A percentile compares a stretch with the other conserved stretches of the same genome.
Evolutionary conservation across 257 asterid species (phyloP).

Genomic region (Solanum habrochaites): DNA sequence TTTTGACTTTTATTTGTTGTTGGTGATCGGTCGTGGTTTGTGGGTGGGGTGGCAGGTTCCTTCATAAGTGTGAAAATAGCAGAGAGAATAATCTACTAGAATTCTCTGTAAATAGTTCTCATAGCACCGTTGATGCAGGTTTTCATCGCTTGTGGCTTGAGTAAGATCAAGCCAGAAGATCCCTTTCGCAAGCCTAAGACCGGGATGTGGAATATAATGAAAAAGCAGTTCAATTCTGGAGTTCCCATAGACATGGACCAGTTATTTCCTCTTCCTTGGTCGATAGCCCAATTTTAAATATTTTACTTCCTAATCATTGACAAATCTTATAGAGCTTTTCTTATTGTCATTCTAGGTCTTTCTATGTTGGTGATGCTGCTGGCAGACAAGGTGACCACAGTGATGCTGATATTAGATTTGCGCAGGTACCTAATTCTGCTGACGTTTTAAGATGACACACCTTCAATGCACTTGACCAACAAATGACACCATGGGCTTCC

Average conservation of each 20-base stretch:
- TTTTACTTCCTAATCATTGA: background rate
- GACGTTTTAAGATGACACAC: background rate
- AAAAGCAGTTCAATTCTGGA: constrained; percentile 39
- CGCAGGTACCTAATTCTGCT: constrained; percentile 38
- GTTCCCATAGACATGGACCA: constrained; percentile 59
- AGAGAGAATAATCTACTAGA: background rate
- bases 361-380: constrained; percentile 99
- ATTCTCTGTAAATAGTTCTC: background rate
- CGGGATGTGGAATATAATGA: constrained; percentile 95
- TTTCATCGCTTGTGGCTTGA: constrained; percentile 84
- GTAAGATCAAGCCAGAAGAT: constrained; percentile 44
- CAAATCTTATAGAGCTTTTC: background rate
- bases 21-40: background rate
- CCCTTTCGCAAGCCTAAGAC: constrained; percentile 80
- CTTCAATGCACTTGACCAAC: background rate
- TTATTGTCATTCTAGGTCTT: constrained; percentile 43
- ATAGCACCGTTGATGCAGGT: constrained; percentile 36
- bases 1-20: background rate
- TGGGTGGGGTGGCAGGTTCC: background rate
- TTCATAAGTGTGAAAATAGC: background rate
- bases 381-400: constrained; percentile 84
- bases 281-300: background rate
- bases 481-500: background rate
- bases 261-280: constrained; percentile 27
- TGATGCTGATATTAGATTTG: constrained; percentile 83